phyloP scores from a whole-genome alignment of 2,329 filamentous ascomycete genomes.

The Ascomycota sp. region DNA sequence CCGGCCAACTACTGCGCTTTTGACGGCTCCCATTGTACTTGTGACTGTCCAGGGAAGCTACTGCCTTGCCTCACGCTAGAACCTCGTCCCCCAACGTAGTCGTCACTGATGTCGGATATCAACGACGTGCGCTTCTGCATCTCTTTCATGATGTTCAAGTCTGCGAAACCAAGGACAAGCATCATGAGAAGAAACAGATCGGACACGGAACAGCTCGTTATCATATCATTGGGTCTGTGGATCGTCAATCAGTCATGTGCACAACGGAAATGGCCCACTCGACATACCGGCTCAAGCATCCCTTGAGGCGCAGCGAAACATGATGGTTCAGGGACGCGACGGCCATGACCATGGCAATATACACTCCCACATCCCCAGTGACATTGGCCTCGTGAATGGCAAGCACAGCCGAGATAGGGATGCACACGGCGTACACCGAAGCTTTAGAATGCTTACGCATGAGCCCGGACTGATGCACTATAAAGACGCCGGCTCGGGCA shows the following conservation, averaged over 20 bases:
- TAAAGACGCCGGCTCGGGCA: neutral
- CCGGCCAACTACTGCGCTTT: neutral
- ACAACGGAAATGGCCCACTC: too few relatives aligned
- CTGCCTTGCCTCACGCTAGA: neutral
- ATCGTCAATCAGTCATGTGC: neutral
- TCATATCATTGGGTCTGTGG: neutral
- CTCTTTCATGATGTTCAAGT: slow-evolving; percentile 1
- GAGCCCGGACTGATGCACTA: slow-evolving; percentile 1
- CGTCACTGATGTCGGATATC: neutral
- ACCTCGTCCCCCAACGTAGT: neutral
- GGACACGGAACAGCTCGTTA: neutral
- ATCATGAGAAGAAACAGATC: neutral
- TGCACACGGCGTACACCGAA: slow-evolving; percentile 1
- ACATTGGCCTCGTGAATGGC: slow-evolving; percentile 1
- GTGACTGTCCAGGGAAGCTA: neutral
- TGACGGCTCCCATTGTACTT: neutral
- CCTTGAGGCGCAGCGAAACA: neutral
- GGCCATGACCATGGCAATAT: neutral
- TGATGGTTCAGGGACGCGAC: slow-evolving; percentile 1
- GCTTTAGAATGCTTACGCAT: slow-evolving; percentile 1
- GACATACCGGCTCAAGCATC: neutral
- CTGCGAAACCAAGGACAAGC: neutral
- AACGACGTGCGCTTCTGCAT: neutral
- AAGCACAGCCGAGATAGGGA: slow-evolving; percentile 1
- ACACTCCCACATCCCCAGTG: neutral